These are phyloP conservation scores for Nadsonia starkeyi-henricii DNA, from an alignment of 1,139 yeast genomes.

Conservation along the genomic window DNA sequence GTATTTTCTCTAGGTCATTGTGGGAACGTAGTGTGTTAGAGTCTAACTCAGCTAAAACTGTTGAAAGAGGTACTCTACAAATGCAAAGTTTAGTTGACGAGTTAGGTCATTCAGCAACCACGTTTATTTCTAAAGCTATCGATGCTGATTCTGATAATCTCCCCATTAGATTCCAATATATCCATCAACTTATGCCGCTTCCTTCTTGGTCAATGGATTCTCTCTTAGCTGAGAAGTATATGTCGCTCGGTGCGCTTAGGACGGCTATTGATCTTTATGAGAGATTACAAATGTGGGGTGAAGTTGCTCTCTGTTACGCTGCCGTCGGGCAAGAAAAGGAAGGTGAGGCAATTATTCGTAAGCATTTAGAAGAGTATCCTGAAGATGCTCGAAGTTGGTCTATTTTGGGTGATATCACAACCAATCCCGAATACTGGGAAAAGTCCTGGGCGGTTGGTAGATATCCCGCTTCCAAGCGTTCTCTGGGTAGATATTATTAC, in stretches of 20 bases:
- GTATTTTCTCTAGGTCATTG: conserved; percentile 65
- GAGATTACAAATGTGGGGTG: conserved; percentile 61
- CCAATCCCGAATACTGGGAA: conserved; percentile 66
- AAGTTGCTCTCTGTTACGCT: conserved; percentile 83
- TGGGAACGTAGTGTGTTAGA: conserved; percentile 87
- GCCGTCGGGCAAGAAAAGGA: conserved; percentile 62
- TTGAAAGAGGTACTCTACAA: conserved; percentile 88
- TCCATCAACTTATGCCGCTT: conserved; percentile 62
- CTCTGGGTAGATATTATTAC: conserved; percentile 63
- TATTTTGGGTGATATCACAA: conserved; percentile 72
- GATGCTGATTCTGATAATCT: conserved; percentile 23
- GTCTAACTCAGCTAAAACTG: conserved; percentile 65
- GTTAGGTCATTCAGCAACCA: conserved; percentile 55
- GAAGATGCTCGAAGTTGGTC: conserved; percentile 75
- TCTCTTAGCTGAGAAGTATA: conserved; percentile 70
- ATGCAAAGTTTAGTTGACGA: conserved; percentile 89
- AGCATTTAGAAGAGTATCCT: conserved; percentile 44
- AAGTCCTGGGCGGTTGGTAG: conserved; percentile 79
- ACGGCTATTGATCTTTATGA: conserved; percentile 88
- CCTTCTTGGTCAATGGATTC: conserved; percentile 84
- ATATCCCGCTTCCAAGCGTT: conserved; percentile 74
- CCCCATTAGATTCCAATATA: conserved; percentile 46
- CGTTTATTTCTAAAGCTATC: conserved; percentile 40
- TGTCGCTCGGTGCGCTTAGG: conserved; percentile 72
- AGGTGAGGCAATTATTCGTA: conserved; percentile 47